phyloP scores from a whole-genome alignment of 345 rosid species.

The Populus ilicifolia region DNA sequence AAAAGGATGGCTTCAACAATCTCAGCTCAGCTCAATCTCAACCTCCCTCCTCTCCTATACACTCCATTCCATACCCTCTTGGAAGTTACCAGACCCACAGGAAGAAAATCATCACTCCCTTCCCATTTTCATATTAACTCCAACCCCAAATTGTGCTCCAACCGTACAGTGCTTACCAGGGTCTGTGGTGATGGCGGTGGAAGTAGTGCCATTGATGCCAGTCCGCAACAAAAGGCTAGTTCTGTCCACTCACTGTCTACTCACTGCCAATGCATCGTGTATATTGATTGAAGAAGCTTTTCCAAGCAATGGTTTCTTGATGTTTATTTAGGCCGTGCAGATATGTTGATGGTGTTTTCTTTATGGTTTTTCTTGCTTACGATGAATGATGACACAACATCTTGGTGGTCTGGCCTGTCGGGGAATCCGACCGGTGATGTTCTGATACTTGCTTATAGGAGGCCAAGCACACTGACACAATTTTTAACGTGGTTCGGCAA shows the following conservation, averaged over 20 bases:
- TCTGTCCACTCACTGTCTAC: conserved; percentile 34
- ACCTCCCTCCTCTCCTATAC: conserved; percentile 32
- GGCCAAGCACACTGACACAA: no score
- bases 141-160: conserved; percentile 20
- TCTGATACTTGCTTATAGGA: no score
- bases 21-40: conserved; percentile 25
- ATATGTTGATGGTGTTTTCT: neutral
- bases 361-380: neutral
- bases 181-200: conserved; percentile 33
- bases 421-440: no score
- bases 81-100: conserved; percentile 27
- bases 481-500: no score
- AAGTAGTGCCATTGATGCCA: conserved; percentile 30
- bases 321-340: neutral
- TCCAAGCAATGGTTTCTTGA: neutral
- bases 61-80: conserved; percentile 14
- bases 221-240: conserved; percentile 31
- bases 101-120: conserved; percentile 25
- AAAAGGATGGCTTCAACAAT: conserved; percentile 29
- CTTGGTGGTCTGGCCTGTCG: neutral
- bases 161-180: conserved; percentile 23
- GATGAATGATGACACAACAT: neutral
- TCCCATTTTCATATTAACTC: conserved; percentile 18
- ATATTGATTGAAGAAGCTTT: neutral
- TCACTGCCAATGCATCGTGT: neutral